A percentile compares a stretch with the other conserved stretches of the same genome.
These are phyloP conservation scores for Aspergillus kassunensis DNA, from an alignment of 495 filamentous ascomycete genomes.

Conservation along the genomic window DNA sequence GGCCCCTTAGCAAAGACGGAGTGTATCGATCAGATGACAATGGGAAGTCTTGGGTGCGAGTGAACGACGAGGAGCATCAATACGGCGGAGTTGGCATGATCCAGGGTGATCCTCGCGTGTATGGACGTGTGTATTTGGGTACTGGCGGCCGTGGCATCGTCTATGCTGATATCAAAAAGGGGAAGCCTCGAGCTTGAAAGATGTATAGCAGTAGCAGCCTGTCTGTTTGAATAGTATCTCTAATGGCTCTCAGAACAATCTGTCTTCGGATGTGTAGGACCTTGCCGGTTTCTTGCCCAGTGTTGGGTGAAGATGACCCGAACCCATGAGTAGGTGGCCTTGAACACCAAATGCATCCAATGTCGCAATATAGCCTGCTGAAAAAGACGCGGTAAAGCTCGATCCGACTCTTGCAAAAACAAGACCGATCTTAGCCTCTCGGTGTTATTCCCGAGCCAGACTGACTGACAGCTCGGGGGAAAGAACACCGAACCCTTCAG, in stretches of 20 bases:
- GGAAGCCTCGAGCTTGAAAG: neutral
- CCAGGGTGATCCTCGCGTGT: slow-evolving; percentile 48
- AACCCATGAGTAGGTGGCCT: neutral
- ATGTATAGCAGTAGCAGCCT: too few species aligned
- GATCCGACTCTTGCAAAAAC: neutral
- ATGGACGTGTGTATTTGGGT: slow-evolving; percentile 53
- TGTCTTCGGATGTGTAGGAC: neutral
- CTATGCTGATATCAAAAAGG: slow-evolving; percentile 21
- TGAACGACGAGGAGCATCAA: slow-evolving; percentile 40
- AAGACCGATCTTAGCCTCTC: neutral
- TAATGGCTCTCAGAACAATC: neutral
- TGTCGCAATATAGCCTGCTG: neutral
- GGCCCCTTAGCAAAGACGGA: slow-evolving; percentile 7
- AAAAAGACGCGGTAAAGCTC: neutral
- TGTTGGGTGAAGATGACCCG: neutral
- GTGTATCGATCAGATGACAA: slow-evolving; percentile 49
- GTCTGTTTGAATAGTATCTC: neutral
- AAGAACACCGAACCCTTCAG: neutral
- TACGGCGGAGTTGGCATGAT: slow-evolving; percentile 16
- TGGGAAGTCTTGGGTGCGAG: slow-evolving; percentile 48
- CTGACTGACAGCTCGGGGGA: neutral
- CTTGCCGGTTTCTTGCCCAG: neutral
- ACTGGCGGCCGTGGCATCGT: slow-evolving; percentile 58
- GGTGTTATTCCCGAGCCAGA: neutral
- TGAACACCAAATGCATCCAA: neutral